Evolutionary conservation across 225 moss, liverwort and hornwort species (phyloP).

Genomic region (Rhytidiadelphus loreus): DNA sequence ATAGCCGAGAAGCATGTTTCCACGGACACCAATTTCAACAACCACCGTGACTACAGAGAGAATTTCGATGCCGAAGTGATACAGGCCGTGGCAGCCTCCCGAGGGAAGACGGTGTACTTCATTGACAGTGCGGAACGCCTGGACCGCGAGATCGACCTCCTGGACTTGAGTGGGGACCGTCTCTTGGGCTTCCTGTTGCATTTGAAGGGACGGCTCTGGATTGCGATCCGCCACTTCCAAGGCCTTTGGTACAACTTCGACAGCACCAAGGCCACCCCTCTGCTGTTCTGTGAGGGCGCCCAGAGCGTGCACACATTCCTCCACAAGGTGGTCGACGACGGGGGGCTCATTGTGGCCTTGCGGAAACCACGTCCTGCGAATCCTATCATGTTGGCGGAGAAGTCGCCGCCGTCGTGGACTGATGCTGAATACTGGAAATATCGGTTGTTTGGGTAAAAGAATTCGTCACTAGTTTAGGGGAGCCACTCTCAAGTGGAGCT

Average conservation of each 20-base stretch:
- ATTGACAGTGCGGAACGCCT: background rate
- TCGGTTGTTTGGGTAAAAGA: background rate
- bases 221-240: background rate
- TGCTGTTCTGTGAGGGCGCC: conserved; percentile 23
- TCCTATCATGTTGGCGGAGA: background rate
- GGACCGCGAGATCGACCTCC: conserved; percentile 2
- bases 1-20: background rate
- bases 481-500: background rate
- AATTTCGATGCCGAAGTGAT: conserved; percentile 13
- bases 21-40: background rate
- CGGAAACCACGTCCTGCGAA: conserved; percentile 3
- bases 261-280: conserved; percentile 14
- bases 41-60: background rate
- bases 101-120: conserved; percentile 1
- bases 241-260: conserved; percentile 34
- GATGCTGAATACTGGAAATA: conserved; percentile 8
- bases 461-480: background rate
- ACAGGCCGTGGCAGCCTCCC: conserved; percentile 1
- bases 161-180: background rate
- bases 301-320: conserved; percentile 6
- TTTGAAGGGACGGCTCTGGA: conserved; percentile 5
- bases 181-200: conserved; percentile 14
- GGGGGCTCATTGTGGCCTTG: conserved; percentile 2
- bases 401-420: background rate
- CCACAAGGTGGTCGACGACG: conserved; percentile 9